Conservation (phyloP, 2,329 filamentous ascomycete genomes). For the Thielaviopsis ethacetica region DNA sequence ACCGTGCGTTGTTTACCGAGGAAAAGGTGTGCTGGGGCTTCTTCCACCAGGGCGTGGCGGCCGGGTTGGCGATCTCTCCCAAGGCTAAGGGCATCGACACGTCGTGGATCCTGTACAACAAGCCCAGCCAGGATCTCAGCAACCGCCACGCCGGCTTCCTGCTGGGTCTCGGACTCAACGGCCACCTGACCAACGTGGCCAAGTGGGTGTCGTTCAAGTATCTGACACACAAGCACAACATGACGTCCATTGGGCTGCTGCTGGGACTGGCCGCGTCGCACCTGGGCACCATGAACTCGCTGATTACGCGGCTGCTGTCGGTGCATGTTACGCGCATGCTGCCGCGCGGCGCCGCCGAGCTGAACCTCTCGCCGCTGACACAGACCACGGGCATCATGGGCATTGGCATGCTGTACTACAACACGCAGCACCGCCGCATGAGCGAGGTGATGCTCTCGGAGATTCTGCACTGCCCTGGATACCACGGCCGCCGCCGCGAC, state of each 20-base stretch:
- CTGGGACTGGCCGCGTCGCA: slow-evolving; percentile 86
- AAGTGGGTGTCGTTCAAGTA: slow-evolving; percentile 99
- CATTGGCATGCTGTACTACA: slow-evolving; percentile 83
- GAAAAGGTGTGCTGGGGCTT: slow-evolving; percentile 98
- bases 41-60: slow-evolving; percentile 92
- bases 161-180: slow-evolving; percentile 79
- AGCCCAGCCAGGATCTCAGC: slow-evolving; percentile 68
- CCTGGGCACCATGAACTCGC: slow-evolving; percentile 89
- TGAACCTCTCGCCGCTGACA: slow-evolving; percentile 82
- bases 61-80: slow-evolving; percentile 76
- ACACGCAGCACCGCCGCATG: slow-evolving; percentile 94
- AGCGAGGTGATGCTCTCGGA: slow-evolving; percentile 98
- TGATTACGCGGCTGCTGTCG: slow-evolving; percentile 82
- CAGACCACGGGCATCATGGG: slow-evolving; percentile 97
- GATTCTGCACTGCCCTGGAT: slow-evolving; percentile 57
- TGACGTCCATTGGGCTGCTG: slow-evolving; percentile 94
- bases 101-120: slow-evolving; percentile 98
- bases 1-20: slow-evolving; percentile 74
- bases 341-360: slow-evolving; percentile 76
- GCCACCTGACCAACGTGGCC: slow-evolving; percentile 81
- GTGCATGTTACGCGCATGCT: slow-evolving; percentile 94
- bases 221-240: slow-evolving; percentile 95
- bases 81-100: slow-evolving; percentile 89
- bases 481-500: not conserved
- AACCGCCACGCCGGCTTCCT: slow-evolving; percentile 95